Evolutionary conservation across 2,329 filamentous ascomycete genomes (phyloP), one percentile per base, ranked within the genome.

Genomic region (Diplodia corticola): DNA sequence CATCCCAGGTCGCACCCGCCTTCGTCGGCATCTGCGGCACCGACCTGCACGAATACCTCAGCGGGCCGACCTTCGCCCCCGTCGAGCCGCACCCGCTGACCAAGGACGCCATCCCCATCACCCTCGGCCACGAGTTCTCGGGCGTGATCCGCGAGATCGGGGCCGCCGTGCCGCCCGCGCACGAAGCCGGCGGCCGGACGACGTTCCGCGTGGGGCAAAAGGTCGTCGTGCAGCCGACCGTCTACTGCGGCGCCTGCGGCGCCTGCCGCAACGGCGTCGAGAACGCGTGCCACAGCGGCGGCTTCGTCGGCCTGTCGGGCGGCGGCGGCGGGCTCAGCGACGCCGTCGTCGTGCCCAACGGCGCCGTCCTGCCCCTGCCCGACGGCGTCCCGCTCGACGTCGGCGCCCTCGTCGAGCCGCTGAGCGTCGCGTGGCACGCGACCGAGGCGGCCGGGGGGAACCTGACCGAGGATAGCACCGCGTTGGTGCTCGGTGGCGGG

Each of bases 391-490:
- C 80, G 0, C 78, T 86, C 22, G 82, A 86, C 49, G 77, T 86
- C 17, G 84, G 73, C 63, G 87, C 88, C 0, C 78, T 90, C 3
- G 83, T 89, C 6, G 88, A 90, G 69, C 88, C 88, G 0, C 76
- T 90, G 2, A 80, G 86, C 0, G 87, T 90, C 0, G 86, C 85
- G 9, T 89, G 87, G 87, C 88, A 90, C 70, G 87, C 86, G 0
- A 51, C 57, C 12, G 35, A 54, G 17, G 54, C 64, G 2, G 53
- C 54, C 6, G 26, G n/a, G 15, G 51, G 28, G 4, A 12, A 51
- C 1, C 26, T 65, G 37, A 57, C 24, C 7, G 67, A 75, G 2
- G 81, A 80, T 1, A 79, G 84, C 15, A 79, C 78, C 0, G 83
- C 83, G 1, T 71, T 89, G 22, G 80, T 90, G 6, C 75, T 88